Evolutionary conservation across 2,329 filamentous ascomycete genomes (phyloP).

Genomic region (Aaosphaeria arxii): DNA sequence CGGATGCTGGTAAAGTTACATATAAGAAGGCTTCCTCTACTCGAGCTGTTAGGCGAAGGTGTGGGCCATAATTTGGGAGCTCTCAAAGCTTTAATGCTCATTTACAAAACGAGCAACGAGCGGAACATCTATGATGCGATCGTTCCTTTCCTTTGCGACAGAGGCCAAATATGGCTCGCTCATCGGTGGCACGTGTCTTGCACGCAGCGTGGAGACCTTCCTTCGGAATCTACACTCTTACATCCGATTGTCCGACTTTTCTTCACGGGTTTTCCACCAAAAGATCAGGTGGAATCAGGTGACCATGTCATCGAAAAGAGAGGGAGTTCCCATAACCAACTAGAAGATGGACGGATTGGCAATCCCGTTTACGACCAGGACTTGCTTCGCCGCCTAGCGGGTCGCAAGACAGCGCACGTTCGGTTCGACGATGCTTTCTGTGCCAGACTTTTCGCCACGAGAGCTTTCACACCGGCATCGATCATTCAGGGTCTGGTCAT

Average conservation of each 20-base stretch:
- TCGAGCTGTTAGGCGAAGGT: slow-evolving; percentile 5
- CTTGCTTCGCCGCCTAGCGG: slow-evolving; percentile 33
- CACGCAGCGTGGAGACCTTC: slow-evolving; percentile 33
- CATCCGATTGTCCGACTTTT: slow-evolving; percentile 27
- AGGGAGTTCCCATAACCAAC: not conserved
- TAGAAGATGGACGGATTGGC: not conserved
- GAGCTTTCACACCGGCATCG: slow-evolving; percentile 68
- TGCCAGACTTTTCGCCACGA: slow-evolving; percentile 78
- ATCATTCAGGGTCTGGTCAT: slow-evolving; percentile 68
- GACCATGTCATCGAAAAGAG: not conserved
- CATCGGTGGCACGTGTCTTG: slow-evolving; percentile 43
- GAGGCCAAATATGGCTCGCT: slow-evolving; percentile 18
- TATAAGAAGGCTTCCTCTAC: slow-evolving; percentile 23
- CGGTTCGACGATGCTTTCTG: slow-evolving; percentile 62
- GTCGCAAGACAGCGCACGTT: slow-evolving; percentile 44
- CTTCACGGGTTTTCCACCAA: slow-evolving; percentile 20
- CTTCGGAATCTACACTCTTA: slow-evolving; percentile 29
- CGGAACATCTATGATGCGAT: slow-evolving; percentile 42
- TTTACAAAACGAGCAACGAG: slow-evolving; percentile 38
- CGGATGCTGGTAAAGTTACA: slow-evolving; percentile 20
- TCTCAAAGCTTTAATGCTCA: slow-evolving; percentile 27
- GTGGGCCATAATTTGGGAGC: slow-evolving; percentile 10
- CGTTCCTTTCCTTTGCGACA: slow-evolving; percentile 31
- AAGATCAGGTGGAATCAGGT: not conserved
- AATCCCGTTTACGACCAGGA: slow-evolving; percentile 22